Evolutionary conservation across 108 stramenopile genomes (phyloP).

Genomic region (Heterococcus sp.): DNA sequence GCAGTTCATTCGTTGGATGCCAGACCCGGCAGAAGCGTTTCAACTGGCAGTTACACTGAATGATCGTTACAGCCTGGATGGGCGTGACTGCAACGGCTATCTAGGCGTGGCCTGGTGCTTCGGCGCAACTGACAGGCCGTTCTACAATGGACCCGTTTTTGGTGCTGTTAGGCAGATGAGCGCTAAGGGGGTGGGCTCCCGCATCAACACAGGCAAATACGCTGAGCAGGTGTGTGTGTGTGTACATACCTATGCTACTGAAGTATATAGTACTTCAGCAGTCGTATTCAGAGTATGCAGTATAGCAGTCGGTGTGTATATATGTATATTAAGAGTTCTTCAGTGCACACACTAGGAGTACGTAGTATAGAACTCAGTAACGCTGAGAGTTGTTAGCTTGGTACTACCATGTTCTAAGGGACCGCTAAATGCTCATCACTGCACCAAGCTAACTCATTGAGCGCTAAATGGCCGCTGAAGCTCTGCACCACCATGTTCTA

Average conservation of each 20-base stretch:
- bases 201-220: background rate
- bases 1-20: slow-evolving; percentile 4
- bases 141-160: slow-evolving; percentile 4
- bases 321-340: too few relatives aligned
- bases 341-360: too few relatives aligned
- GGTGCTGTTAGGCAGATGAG: slow-evolving; percentile 20
- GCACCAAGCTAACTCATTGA: too few relatives aligned
- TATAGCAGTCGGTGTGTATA: too few relatives aligned
- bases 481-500: too few relatives aligned
- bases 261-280: too few relatives aligned
- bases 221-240: background rate
- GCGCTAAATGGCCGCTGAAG: too few relatives aligned
- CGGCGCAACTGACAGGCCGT: slow-evolving; percentile 4
- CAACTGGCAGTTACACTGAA: slow-evolving; percentile 4
- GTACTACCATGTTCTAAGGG: too few relatives aligned
- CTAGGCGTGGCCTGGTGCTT: slow-evolving; percentile 18
- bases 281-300: too few relatives aligned
- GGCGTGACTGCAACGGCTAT: slow-evolving; percentile 26
- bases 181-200: background rate
- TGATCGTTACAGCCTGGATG: slow-evolving; percentile 16
- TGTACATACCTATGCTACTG: too few relatives aligned
- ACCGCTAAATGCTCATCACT: background rate
- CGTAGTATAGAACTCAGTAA: too few relatives aligned
- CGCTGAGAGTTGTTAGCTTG: too few relatives aligned
- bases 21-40: slow-evolving; percentile 15